Conservation (phyloP, 441 rosid genomes). For the Brassica balearica region DNA sequence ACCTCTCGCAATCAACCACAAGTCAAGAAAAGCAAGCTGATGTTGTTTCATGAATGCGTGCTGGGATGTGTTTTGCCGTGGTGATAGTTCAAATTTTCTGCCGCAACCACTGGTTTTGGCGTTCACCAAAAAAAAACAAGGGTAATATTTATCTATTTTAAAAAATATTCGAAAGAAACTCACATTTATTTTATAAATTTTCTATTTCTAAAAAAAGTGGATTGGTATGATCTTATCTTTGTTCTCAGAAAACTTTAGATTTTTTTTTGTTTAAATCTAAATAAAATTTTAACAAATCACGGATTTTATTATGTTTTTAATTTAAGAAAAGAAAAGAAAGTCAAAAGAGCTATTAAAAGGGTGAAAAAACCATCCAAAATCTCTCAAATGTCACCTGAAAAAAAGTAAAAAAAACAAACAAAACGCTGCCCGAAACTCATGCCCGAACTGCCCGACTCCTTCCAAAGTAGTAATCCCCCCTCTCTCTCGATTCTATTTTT, state of each 20-base stretch:
- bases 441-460: slow-evolving; percentile 8
- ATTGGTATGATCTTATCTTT: background rate
- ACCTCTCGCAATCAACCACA: too few species aligned
- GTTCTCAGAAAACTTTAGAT: background rate
- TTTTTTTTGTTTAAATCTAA: background rate
- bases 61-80: too few species aligned
- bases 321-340: background rate
- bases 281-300: background rate
- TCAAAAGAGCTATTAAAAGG: slow-evolving; percentile 10
- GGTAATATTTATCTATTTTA: background rate
- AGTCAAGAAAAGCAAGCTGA: too few species aligned
- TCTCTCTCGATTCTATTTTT: background rate
- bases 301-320: background rate
- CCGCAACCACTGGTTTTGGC: too few species aligned
- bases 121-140: too few species aligned
- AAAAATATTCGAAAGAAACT: background rate
- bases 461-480: background rate
- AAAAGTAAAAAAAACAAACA: background rate
- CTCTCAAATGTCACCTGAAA: slow-evolving; percentile 2
- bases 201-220: background rate
- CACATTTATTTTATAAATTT: background rate
- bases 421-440: slow-evolving; percentile 3
- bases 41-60: too few species aligned
- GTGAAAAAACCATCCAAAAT: background rate
- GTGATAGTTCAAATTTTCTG: too few species aligned